Evolutionary conservation across 2,329 filamentous ascomycete genomes (phyloP), one percentile per base, ranked within the genome.

Genomic region (Fusarium sp.): DNA sequence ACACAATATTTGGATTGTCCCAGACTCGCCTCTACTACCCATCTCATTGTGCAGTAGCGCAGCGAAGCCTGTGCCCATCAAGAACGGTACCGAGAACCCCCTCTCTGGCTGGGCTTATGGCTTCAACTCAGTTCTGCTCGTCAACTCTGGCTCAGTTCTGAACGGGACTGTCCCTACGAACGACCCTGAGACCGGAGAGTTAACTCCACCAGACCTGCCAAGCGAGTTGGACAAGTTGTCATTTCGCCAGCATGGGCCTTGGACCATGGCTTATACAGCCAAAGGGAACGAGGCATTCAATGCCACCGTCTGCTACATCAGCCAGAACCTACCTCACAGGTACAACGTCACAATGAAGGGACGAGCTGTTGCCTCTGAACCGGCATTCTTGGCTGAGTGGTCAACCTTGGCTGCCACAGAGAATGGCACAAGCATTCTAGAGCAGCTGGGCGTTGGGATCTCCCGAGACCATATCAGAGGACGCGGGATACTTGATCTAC

Each of bases 311-410:
- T 62, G 36, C 7, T 53, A 56, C 4, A 42, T 60, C 31, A 59
- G 48, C 22, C 43, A 46, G 5, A 52, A 51, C 15, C 34, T 55
- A 3, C 55, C 55, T 4, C 46, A 51, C 10, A 47, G 35, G 4
- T 59, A 46, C 7, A 45, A 62, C 6, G 55, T 60, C 7, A 60
- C 55, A 5, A 62, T 62, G 31, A 34, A 35, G 0, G 59, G 59
- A 4, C 39, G 43, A 9, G 32, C 50, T 22, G n/a, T 60, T 9
- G 4, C 48, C 2, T 35, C 51, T 1, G 59, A 62, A 15, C 59
- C 59, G 5, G 38, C 24, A 11, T 54, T 39, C n/a, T 4, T 34
- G 2, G 31, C 45, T 3, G 55, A 46, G 22, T 38, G 48, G 47
- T 52, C 55, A 12, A 29, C 34, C 2, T 25, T 35, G 7, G 6